A percentile compares a stretch with the other conserved stretches of the same genome.
Conservation (phyloP, 176 grass and related monocot species). For the Puccinellia tenuiflora region DNA sequence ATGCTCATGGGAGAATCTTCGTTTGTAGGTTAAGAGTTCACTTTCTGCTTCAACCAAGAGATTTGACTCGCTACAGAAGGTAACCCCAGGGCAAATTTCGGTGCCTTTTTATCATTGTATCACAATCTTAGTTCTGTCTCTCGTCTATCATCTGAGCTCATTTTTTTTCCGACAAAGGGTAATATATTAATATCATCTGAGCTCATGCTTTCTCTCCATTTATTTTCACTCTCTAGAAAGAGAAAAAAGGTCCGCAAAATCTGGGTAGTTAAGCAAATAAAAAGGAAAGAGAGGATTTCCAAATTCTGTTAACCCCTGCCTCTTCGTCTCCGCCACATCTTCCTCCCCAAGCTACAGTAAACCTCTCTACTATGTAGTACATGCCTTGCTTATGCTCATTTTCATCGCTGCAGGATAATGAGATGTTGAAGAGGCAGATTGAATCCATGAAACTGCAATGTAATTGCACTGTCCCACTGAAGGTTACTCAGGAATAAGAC, state of each 20-base stretch:
- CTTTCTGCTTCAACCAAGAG: conserved; percentile 41
- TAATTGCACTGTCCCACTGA: conserved; percentile 30
- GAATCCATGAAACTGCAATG: conserved; percentile 38
- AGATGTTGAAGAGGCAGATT: conserved; percentile 48
- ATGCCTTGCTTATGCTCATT: background rate
- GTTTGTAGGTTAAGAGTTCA: conserved; percentile 54
- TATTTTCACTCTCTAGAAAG: background rate
- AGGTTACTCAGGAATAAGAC: background rate
- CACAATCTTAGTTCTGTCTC: background rate
- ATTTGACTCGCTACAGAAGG: conserved; percentile 54
- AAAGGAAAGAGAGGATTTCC: too few species aligned
- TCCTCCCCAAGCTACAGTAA: too few species aligned
- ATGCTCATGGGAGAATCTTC: background rate
- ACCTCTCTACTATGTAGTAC: background rate
- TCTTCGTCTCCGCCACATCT: too few species aligned
- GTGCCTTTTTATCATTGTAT: background rate
- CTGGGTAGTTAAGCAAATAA: too few species aligned
- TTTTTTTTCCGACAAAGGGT: too few species aligned
- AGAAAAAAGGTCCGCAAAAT: too few species aligned
- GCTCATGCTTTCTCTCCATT: background rate
- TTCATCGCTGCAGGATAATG: conserved; percentile 42
- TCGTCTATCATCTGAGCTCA: background rate
- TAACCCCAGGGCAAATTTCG: background rate
- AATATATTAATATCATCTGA: background rate
- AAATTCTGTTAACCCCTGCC: too few species aligned